Conservation (phyloP, 495 filamentous ascomycete species). For the Xylaria venustula region DNA sequence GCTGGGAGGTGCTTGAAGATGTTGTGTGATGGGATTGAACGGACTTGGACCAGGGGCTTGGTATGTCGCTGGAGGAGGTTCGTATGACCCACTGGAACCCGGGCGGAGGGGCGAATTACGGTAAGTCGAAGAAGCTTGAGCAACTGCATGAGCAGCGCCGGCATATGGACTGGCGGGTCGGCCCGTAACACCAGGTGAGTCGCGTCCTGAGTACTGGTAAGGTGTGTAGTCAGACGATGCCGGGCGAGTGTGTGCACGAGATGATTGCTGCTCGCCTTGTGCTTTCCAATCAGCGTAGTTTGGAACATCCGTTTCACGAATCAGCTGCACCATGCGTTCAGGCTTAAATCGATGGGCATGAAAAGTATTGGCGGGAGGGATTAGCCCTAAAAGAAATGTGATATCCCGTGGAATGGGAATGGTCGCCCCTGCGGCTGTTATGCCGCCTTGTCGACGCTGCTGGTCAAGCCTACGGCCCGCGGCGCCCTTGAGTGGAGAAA, state of each 20-base stretch:
- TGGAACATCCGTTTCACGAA: constrained; percentile 66
- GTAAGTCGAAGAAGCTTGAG: constrained; percentile 33
- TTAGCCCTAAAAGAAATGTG: constrained; percentile 75
- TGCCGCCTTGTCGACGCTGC: constrained; percentile 55
- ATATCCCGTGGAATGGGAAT: constrained; percentile 72
- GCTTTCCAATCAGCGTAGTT: constrained; percentile 49
- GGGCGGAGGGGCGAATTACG: constrained; percentile 45
- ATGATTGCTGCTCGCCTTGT: constrained; percentile 13
- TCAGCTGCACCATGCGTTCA: constrained; percentile 67
- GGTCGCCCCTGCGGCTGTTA: constrained; percentile 33
- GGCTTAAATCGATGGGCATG: constrained; percentile 63
- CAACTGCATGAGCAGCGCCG: constrained; percentile 25
- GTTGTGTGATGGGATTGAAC: constrained; percentile 25
- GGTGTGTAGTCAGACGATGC: constrained; percentile 34
- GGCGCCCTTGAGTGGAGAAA: constrained; percentile 79
- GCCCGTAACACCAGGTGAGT: constrained; percentile 38
- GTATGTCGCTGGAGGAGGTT: constrained; percentile 40
- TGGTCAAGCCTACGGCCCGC: constrained; percentile 81
- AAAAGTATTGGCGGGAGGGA: constrained; percentile 75
- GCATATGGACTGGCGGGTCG: constrained; percentile 40
- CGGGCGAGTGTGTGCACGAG: constrained; percentile 35
- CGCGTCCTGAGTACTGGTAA: constrained; percentile 33
- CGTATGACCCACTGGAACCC: constrained; percentile 44
- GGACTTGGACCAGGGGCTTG: constrained; percentile 17
- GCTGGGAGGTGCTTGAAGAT: constrained; percentile 12